Conservation (phyloP, 306 rosid species). For the Inga laurina region DNA sequence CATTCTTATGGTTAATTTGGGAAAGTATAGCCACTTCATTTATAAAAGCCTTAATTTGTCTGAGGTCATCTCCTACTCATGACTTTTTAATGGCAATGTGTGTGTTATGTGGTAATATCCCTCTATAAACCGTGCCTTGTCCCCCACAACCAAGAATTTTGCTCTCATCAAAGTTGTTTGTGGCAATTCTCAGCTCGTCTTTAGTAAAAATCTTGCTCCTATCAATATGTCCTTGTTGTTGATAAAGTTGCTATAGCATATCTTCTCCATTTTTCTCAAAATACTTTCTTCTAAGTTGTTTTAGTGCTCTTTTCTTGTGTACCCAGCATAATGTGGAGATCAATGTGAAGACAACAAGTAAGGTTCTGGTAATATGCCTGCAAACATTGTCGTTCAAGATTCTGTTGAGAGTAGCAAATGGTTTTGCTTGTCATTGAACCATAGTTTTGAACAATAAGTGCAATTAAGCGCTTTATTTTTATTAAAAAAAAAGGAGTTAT, state of each 20-base stretch:
- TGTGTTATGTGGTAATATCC: not conserved
- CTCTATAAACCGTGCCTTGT: conserved; percentile 19
- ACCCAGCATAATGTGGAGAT: not conserved
- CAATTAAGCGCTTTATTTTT: too few relatives aligned
- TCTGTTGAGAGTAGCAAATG: too few relatives aligned
- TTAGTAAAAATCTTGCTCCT: not conserved
- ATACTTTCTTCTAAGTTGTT: not conserved
- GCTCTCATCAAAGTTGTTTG: conserved; percentile 15
- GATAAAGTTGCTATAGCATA: not conserved
- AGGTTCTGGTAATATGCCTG: not conserved
- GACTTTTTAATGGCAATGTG: conserved; percentile 25
- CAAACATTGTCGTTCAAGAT: not conserved
- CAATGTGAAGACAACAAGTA: not conserved
- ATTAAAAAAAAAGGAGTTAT: too few relatives aligned
- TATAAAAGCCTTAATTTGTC: conserved; percentile 8
- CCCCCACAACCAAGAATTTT: conserved; percentile 20
- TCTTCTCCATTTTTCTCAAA: conserved; percentile 8
- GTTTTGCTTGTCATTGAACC: too few relatives aligned
- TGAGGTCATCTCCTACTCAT: not conserved
- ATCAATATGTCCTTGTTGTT: not conserved
- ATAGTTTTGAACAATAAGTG: too few relatives aligned
- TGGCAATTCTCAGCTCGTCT: not conserved
- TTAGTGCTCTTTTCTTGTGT: not conserved
- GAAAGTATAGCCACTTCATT: conserved; percentile 17
- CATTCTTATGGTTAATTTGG: conserved; percentile 25